A percentile compares a stretch with the other conserved stretches of the same genome.
These are phyloP conservation scores for Cryptococcus sp. DNA, from an alignment of 1,284 basidiomycete genomes.

Conservation along the genomic window DNA sequence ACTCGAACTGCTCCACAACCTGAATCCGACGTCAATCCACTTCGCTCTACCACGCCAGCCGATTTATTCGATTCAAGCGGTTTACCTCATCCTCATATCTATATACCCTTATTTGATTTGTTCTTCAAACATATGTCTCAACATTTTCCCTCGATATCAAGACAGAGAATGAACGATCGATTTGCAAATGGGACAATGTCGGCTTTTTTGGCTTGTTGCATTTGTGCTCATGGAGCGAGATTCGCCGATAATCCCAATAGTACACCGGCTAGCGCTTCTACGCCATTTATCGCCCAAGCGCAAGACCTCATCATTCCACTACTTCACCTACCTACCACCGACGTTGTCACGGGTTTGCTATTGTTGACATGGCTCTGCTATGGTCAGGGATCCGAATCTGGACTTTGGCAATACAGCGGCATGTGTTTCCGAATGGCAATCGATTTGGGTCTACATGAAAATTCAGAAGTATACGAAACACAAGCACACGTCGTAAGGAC, in stretches of 20 bases:
- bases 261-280: conserved; percentile 33
- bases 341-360: conserved; percentile 47
- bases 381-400: conserved; percentile 50
- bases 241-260: conserved; percentile 19
- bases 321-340: conserved; percentile 48
- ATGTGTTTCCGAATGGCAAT: conserved; percentile 51
- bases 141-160: conserved; percentile 47
- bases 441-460: conserved; percentile 50
- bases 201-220: conserved; percentile 47
- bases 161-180: conserved; percentile 44
- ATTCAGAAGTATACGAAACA: conserved; percentile 49
- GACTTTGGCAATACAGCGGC: conserved; percentile 45
- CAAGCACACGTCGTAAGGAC: conserved; percentile 46
- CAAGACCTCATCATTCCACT: conserved; percentile 49
- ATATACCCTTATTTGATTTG: conserved; percentile 43
- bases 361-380: conserved; percentile 49
- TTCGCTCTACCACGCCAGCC: conserved; percentile 2
- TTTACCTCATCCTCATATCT: conserved; percentile 44
- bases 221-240: conserved; percentile 44
- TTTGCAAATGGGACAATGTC: conserved; percentile 49
- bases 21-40: conserved; percentile 15
- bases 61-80: conserved; percentile 44
- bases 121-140: conserved; percentile 46
- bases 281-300: conserved; percentile 50
- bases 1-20: conserved; percentile 29